Evolutionary conservation across 768 basidiomycete genomes (phyloP).

Genomic region (Tylopilus balloui): DNA sequence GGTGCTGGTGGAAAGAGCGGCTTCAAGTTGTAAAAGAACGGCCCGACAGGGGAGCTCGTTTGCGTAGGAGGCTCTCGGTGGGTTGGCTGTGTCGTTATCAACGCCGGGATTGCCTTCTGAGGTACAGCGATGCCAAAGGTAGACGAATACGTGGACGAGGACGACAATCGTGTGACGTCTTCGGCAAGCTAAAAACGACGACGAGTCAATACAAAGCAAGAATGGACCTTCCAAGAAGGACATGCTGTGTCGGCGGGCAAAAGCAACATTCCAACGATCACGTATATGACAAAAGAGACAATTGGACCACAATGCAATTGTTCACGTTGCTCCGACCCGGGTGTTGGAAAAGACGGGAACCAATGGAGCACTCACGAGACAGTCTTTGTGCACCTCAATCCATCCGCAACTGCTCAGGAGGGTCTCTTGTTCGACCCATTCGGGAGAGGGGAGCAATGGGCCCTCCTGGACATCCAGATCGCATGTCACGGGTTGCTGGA

Average conservation of each 20-base stretch:
- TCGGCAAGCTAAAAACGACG: constrained; percentile 24
- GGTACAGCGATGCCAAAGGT: constrained; percentile 47
- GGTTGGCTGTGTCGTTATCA: constrained; percentile 26
- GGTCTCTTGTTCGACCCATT: constrained; percentile 72
- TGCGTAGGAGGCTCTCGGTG: constrained; percentile 27
- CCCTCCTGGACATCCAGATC: constrained; percentile 61
- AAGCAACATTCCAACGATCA: constrained; percentile 1
- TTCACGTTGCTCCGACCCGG: not conserved
- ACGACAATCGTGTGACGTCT: constrained; percentile 24
- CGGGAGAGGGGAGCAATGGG: constrained; percentile 63
- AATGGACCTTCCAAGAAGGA: constrained; percentile 1
- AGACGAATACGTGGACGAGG: constrained; percentile 42
- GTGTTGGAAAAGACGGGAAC: not conserved
- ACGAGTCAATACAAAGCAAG: constrained; percentile 13
- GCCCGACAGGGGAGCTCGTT: constrained; percentile 18
- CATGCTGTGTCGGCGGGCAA: constrained; percentile 7
- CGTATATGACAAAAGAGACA: not conserved
- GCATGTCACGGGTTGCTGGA: constrained; percentile 52
- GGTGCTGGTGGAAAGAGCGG: constrained; percentile 72
- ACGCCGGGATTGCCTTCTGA: constrained; percentile 9
- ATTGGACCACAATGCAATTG: constrained; percentile 3
- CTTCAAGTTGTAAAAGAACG: constrained; percentile 50
- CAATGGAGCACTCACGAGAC: constrained; percentile 51
- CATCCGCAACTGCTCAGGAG: constrained; percentile 66
- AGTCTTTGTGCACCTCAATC: constrained; percentile 65